These are phyloP conservation scores for Coprinopsis marcescibilis DNA, from an alignment of 768 basidiomycete species.

Conservation along the genomic window DNA sequence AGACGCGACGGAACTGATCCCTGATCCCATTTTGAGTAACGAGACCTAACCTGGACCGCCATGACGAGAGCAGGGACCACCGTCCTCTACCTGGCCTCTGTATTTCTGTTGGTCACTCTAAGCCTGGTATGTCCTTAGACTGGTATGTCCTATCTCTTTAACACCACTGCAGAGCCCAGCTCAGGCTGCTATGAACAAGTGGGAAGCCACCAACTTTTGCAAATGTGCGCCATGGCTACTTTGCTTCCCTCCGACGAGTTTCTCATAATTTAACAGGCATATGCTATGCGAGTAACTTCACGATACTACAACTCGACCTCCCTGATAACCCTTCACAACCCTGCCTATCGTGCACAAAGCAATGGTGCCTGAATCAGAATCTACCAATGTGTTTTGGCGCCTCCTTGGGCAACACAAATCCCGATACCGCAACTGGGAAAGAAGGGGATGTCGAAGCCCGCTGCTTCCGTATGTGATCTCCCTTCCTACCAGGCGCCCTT, in stretches of 20 bases:
- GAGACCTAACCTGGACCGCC: not conserved
- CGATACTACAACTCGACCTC: constrained; percentile 73
- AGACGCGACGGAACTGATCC: no score
- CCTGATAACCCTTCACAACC: constrained; percentile 86
- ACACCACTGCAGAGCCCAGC: constrained; percentile 18
- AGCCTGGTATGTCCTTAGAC: no score
- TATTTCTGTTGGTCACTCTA: no score
- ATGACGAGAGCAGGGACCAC: no score
- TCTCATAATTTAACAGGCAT: constrained; percentile 53
- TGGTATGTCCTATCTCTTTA: not conserved
- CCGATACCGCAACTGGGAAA: constrained; percentile 89
- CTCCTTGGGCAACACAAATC: constrained; percentile 78
- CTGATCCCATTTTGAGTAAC: constrained; percentile 8
- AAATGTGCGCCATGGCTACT: constrained; percentile 52
- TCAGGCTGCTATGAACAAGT: constrained; percentile 51
- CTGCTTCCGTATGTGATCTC: constrained; percentile 76
- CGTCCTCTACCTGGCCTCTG: no score
- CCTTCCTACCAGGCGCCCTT: constrained; percentile 4
- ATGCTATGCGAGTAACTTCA: constrained; percentile 84
- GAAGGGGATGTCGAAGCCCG: constrained; percentile 94
- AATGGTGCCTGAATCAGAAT: constrained; percentile 94
- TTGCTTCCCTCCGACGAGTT: not conserved
- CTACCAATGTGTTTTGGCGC: constrained; percentile 79
- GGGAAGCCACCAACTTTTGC: constrained; percentile 89
- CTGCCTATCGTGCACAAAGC: constrained; percentile 88